phyloP scores from a whole-genome alignment of 495 filamentous ascomycete genomes.

The Aspergillus nidulans region DNA sequence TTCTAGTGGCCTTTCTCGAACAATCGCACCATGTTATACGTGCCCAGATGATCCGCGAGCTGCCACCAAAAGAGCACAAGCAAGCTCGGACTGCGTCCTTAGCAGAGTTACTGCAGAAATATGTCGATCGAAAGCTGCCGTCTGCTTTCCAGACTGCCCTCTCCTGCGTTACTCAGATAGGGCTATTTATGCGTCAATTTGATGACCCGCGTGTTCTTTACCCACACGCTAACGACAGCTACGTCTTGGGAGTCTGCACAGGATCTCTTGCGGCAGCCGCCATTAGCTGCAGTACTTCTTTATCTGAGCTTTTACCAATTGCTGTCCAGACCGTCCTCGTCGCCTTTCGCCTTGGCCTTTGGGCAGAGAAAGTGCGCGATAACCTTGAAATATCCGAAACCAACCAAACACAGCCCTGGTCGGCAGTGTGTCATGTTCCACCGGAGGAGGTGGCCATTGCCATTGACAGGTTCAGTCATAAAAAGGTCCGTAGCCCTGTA shows the following conservation, averaged over 20 bases:
- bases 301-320: conserved; percentile 6
- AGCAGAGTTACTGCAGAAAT: neutral
- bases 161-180: neutral
- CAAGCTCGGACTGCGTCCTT: neutral
- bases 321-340: conserved; percentile 11
- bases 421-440: neutral
- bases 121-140: neutral
- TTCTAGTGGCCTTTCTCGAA: neutral
- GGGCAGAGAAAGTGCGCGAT: conserved; percentile 3
- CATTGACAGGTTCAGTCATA: neutral
- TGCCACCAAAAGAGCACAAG: neutral
- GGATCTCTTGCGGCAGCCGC: conserved; percentile 11
- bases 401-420: neutral
- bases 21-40: neutral
- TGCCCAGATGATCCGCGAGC: neutral
- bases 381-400: neutral
- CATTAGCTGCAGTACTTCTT: conserved; percentile 1
- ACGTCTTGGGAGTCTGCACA: conserved; percentile 12
- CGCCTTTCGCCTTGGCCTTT: conserved; percentile 6
- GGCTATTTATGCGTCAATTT: neutral
- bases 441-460: neutral
- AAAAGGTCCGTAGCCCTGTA: neutral
- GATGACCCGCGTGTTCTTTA: neutral
- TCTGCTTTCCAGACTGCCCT: neutral
- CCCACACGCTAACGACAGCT: neutral